phyloP scores from a whole-genome alignment of 1,139 yeast species.

The Wickerhamomyces sp. region DNA sequence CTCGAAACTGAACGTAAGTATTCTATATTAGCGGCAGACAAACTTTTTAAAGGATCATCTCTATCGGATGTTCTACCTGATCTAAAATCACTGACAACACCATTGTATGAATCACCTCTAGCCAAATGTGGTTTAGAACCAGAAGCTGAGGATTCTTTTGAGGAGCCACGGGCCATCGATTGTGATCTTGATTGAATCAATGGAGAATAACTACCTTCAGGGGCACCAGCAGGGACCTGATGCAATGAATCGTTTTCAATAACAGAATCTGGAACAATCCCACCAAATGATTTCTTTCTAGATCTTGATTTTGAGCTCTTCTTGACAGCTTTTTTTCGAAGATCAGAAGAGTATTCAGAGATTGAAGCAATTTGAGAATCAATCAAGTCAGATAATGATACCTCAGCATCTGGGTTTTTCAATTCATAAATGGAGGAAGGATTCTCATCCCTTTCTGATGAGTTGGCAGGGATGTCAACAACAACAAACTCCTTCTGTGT shows the following conservation, averaged over 20 bases:
- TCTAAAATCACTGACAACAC: conserved; percentile 26
- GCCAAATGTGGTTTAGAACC: conserved; percentile 52
- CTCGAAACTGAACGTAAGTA: conserved; percentile 59
- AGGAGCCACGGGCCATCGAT: conserved; percentile 29
- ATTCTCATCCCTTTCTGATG: conserved; percentile 5
- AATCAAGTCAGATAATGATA: conserved; percentile 23
- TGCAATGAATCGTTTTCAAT: conserved; percentile 29
- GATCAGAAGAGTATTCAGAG: conserved; percentile 16
- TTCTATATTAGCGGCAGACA: conserved; percentile 16
- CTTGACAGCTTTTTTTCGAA: conserved; percentile 15
- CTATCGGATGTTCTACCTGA: conserved; percentile 11
- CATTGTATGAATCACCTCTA: conserved; percentile 61
- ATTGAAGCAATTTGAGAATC: conserved; percentile 25
- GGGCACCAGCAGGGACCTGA: conserved; percentile 35
- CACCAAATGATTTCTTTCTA: conserved; percentile 7
- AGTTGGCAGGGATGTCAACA: conserved; percentile 16
- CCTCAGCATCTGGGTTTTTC: conserved; percentile 5
- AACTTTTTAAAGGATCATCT: conserved; percentile 9
- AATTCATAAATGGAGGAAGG: conserved; percentile 12
- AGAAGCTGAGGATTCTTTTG: conserved; percentile 24
- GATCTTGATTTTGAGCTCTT: conserved; percentile 17
- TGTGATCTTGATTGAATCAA: conserved; percentile 32
- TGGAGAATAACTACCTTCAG: conserved; percentile 42
- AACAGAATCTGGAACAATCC: conserved; percentile 25
- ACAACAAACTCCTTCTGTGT: conserved; percentile 18